A percentile compares a stretch with the other conserved stretches of the same genome.
Evolutionary conservation across 345 rosid genomes (phyloP).

Genomic region (Adansonia digitata): DNA sequence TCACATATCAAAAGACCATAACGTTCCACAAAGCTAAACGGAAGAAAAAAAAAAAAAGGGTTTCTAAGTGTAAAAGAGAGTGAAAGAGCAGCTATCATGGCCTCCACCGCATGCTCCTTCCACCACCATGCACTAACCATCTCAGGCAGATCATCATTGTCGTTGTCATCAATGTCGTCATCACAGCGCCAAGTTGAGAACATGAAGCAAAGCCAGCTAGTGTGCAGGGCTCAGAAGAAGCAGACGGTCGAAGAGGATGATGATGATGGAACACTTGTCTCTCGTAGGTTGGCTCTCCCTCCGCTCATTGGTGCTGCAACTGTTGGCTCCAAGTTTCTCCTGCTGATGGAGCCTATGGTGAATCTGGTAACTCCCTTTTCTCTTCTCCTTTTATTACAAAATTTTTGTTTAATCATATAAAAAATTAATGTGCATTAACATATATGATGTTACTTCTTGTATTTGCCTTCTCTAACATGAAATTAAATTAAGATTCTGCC

Average conservation of each 20-base stretch:
- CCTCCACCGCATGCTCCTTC: conserved; percentile 66
- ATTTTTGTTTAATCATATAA: neutral
- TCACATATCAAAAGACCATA: too few relatives aligned
- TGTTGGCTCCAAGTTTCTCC: conserved; percentile 75
- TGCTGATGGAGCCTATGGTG: conserved; percentile 96
- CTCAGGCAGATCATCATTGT: conserved; percentile 33
- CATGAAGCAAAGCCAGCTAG: conserved; percentile 49
- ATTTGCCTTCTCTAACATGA: too few relatives aligned
- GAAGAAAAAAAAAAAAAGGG: too few relatives aligned
- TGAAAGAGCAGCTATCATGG: conserved; percentile 36
- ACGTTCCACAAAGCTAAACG: too few relatives aligned
- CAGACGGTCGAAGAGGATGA: conserved; percentile 28
- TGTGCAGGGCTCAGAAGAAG: conserved; percentile 73
- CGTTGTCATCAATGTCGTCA: too few relatives aligned
- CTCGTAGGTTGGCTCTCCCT: conserved; percentile 81
- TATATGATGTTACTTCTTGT: neutral
- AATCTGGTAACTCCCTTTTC: conserved; percentile 51
- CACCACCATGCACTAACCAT: conserved; percentile 51
- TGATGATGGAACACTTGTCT: conserved; percentile 33
- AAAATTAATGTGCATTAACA: too few relatives aligned
- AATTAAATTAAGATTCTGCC: too few relatives aligned
- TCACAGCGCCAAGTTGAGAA: conserved; percentile 35
- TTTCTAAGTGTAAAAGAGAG: neutral
- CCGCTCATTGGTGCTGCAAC: conserved; percentile 76
- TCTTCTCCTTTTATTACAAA: neutral